Evolutionary conservation across 352 stramenopile genomes (phyloP).

Genomic region (Globisporangium lucens): DNA sequence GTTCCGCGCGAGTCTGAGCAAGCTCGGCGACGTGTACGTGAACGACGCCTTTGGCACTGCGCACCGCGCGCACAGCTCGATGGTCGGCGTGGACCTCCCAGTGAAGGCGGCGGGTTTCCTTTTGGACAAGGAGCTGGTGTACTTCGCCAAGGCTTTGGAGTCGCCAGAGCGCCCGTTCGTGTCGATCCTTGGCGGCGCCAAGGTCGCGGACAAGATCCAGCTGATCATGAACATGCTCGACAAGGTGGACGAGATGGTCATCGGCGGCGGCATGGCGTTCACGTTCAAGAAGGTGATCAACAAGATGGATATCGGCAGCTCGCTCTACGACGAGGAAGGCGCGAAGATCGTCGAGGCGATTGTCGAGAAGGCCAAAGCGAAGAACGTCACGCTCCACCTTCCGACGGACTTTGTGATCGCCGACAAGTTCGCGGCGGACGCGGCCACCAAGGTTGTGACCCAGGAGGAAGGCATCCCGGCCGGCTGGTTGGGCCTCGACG

Average conservation of each 20-base stretch:
- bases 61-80: constrained; percentile 97
- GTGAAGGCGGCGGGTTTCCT: constrained; percentile 94
- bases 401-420: constrained; percentile 98
- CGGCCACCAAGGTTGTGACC: constrained; percentile 88
- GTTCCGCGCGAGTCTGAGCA: constrained; percentile 91
- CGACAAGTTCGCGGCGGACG: constrained; percentile 96
- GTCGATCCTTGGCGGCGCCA: constrained; percentile 98
- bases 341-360: constrained; percentile 89
- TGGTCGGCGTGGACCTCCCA: constrained; percentile 93
- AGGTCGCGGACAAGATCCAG: constrained; percentile 99
- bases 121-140: constrained; percentile 99
- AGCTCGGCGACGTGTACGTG: constrained; percentile 96
- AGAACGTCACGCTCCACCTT: constrained; percentile 97
- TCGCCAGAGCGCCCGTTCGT: constrained; percentile 95
- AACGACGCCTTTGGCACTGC: constrained; percentile 99
- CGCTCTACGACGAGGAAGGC: constrained; percentile 89
- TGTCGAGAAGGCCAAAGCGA: constrained; percentile 96
- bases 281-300: constrained; percentile 99
- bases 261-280: constrained; percentile 99
- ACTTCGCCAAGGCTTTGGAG: constrained; percentile 99
- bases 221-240: constrained; percentile 99
- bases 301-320: constrained; percentile 94
- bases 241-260: constrained; percentile 98
- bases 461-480: constrained; percentile 92
- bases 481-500: constrained; percentile 98